phyloP scores from a whole-genome alignment of 345 rosid species.

The Turritis glabra region DNA sequence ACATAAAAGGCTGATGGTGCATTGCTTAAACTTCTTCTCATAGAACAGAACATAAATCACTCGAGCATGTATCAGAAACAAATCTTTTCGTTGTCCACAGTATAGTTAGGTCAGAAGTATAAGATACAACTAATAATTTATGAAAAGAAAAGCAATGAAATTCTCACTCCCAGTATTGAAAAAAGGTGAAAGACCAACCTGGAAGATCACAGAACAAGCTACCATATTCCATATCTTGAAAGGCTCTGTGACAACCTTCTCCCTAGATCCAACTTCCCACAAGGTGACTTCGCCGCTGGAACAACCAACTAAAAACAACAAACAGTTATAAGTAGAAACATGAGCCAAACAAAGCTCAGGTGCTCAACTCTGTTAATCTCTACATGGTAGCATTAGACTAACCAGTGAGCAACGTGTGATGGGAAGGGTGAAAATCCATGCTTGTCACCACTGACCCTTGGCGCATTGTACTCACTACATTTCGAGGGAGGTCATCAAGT shows the following conservation, averaged over 20 bases:
- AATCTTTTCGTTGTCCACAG: neutral
- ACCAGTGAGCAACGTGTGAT: slow-evolving; percentile 83
- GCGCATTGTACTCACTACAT: slow-evolving; percentile 67
- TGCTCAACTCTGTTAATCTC: slow-evolving; percentile 3
- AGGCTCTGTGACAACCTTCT: slow-evolving; percentile 72
- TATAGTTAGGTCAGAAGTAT: neutral
- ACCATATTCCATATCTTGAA: slow-evolving; percentile 77
- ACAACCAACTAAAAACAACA: slow-evolving; percentile 65
- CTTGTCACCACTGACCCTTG: slow-evolving; percentile 80
- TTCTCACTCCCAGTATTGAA: neutral
- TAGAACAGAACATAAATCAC: slow-evolving; percentile 3
- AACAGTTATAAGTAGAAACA: slow-evolving; percentile 14
- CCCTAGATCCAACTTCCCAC: slow-evolving; percentile 77
- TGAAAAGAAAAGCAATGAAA: neutral
- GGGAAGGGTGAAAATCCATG: slow-evolving; percentile 97
- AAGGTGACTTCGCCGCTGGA: slow-evolving; percentile 74
- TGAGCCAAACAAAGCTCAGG: neutral
- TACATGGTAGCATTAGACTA: slow-evolving; percentile 34
- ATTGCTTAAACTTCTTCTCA: slow-evolving; percentile 1
- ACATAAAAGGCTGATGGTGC: neutral
- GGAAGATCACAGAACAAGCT: slow-evolving; percentile 55
- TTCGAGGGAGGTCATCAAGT: slow-evolving; percentile 86
- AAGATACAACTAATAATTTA: neutral
- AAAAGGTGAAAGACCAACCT: slow-evolving; percentile 47
- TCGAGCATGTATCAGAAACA: slow-evolving; percentile 8